Evolutionary conservation across 148 eudicot species (phyloP), one percentile per base, ranked within the genome.

Genomic region (Vaccinium darrowii): DNA sequence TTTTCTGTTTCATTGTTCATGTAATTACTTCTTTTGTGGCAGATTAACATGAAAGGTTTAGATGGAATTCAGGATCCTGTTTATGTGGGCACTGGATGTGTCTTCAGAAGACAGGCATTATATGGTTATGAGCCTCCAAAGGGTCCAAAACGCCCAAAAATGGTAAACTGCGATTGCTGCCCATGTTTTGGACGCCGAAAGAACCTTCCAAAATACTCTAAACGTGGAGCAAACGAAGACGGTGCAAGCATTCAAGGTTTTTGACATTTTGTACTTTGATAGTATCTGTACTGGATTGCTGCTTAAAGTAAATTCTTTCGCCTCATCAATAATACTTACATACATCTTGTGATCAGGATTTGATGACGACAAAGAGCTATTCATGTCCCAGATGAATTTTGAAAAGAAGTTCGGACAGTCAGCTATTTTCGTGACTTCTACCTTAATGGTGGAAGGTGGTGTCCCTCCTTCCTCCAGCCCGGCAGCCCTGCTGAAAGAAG

Each of bases 381-480:
- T 96, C 85, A 93, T 87, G 93, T 94, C 97, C 56, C 93, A 96
- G 81, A 94, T 96, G 97, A 96, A 96, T 75, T 96, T 96, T 75
- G 99, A 96, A 89, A 90, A 96, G 95, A 96, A 94, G 87, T 96
- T 96, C 81, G 99, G 99, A 56, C 98, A 96, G 77, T 94, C 98
- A 10, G 93, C 98, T 15, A 93, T 93, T 71, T 96, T 96, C 82
- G 98, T 94, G 56, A 96, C 99, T 83, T 96, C 99, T 60, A 94
- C 99, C 67, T 87, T 96, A 76, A 96, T 96, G 99, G 63, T 93
- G 84, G 99, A 96, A 86, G 99, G 99, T 43, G 99, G 99, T 0
- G 99, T 96, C 53, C 99, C 99, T 58, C 99, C 99, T 84, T 96
- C 99, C 85, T 94, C 99, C 18, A 92, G 99, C 89, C 99, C 99